Conservation (phyloP, 768 basidiomycete genomes). For the Psilocybe tampanensis region DNA sequence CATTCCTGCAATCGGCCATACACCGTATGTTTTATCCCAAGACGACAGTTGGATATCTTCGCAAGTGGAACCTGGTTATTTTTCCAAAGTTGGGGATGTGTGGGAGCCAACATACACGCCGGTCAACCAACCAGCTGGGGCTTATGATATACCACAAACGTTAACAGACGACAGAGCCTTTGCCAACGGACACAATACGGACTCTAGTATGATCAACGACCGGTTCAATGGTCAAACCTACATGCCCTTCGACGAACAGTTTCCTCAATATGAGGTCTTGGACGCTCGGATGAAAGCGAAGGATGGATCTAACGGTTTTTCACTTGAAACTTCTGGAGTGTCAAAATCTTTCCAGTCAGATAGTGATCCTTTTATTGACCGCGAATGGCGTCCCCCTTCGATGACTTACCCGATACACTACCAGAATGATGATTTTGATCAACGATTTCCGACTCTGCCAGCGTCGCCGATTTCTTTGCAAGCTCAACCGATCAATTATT, state of each 20-base stretch:
- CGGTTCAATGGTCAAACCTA: neutral
- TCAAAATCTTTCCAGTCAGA: conserved; percentile 40
- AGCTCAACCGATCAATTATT: conserved; percentile 9
- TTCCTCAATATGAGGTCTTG: neutral
- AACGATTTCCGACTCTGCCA: conserved; percentile 11
- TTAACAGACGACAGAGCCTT: neutral
- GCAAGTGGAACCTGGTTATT: conserved; percentile 5
- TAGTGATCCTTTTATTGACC: conserved; percentile 51
- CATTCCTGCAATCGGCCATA: conserved; percentile 26
- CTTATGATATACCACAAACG: neutral
- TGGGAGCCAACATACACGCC: conserved; percentile 7
- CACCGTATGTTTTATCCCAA: conserved; percentile 7
- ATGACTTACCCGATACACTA: conserved; percentile 16
- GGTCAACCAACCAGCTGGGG: neutral
- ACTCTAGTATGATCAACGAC: neutral
- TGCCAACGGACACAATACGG: neutral
- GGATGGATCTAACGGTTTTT: conserved; percentile 16
- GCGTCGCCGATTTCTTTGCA: conserved; percentile 19
- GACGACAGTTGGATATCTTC: conserved; percentile 12
- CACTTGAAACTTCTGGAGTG: conserved; percentile 18
- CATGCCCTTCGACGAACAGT: conserved; percentile 10
- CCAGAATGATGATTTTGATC: conserved; percentile 14
- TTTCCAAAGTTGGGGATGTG: conserved; percentile 7
- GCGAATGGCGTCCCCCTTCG: conserved; percentile 46
- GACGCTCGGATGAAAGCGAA: conserved; percentile 4